Evolutionary conservation across 148 eudicot genomes (phyloP).

Genomic region (Dysphania ambrosioides): DNA sequence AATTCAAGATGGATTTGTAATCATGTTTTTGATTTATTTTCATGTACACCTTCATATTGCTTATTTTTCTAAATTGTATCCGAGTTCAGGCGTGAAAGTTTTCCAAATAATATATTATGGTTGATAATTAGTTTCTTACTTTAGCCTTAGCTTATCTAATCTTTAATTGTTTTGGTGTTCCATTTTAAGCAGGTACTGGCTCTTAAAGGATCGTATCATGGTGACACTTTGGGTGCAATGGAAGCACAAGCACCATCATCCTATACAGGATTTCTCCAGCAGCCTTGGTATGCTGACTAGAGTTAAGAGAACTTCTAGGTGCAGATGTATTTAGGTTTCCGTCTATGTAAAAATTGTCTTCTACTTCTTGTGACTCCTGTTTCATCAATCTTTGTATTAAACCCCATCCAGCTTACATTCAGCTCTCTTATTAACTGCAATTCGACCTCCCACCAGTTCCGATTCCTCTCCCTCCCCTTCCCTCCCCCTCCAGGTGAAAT

Average conservation of each 20-base stretch:
- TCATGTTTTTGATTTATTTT: neutral
- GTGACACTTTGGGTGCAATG: constrained; percentile 99
- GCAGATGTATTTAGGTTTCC: neutral
- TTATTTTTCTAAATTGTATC: too few relatives aligned
- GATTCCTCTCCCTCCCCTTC: neutral
- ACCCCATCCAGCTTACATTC: neutral
- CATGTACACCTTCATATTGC: neutral
- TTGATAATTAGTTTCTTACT: neutral
- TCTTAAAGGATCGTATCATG: constrained; percentile 93
- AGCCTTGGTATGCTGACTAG: constrained; percentile 70
- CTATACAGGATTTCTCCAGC: constrained; percentile 89
- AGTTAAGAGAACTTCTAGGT: neutral
- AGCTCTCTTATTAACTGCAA: neutral
- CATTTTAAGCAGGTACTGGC: constrained; percentile 64
- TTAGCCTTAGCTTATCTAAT: neutral
- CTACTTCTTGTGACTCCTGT: neutral
- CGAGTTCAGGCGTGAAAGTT: neutral
- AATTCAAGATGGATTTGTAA: neutral
- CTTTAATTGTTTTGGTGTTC: neutral
- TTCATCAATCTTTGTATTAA: neutral
- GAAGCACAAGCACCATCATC: constrained; percentile 97
- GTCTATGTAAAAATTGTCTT: neutral
- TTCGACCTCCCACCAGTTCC: neutral
- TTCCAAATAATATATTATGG: too few relatives aligned
- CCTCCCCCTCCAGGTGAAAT: neutral